These are phyloP conservation scores for Eurotiales sp. DNA, from an alignment of 2,329 filamentous ascomycete genomes.

Conservation along the genomic window DNA sequence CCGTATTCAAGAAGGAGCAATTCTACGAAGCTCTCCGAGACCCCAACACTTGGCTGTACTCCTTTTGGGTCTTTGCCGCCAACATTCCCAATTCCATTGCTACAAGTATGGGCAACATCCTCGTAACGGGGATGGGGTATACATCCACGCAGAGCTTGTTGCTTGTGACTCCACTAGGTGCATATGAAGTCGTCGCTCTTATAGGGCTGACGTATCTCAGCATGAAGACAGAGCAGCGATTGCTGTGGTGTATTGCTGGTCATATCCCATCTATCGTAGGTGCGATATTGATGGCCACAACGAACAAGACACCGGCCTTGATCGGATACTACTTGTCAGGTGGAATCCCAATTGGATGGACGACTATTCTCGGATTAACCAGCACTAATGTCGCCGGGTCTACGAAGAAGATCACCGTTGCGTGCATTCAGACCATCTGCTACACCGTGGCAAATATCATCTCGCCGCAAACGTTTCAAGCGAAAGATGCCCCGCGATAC, in stretches of 20 bases:
- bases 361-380: slow-evolving; percentile 35
- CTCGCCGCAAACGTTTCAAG: slow-evolving; percentile 40
- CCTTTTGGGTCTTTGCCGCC: slow-evolving; percentile 35
- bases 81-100: slow-evolving; percentile 38
- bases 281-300: slow-evolving; percentile 38
- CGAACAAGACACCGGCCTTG: slow-evolving; percentile 31
- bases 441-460: slow-evolving; percentile 44
- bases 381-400: slow-evolving; percentile 35
- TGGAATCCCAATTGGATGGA: slow-evolving; percentile 38
- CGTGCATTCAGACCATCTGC: slow-evolving; percentile 31
- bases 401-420: slow-evolving; percentile 36
- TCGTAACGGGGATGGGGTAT: slow-evolving; percentile 38
- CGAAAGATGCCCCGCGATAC: slow-evolving; percentile 29
- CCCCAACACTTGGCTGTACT: slow-evolving; percentile 33
- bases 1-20: slow-evolving; percentile 32
- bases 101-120: slow-evolving; percentile 37
- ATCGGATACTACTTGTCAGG: slow-evolving; percentile 38
- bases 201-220: slow-evolving; percentile 35
- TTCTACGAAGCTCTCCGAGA: slow-evolving; percentile 33
- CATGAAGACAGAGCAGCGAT: slow-evolving; percentile 33
- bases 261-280: slow-evolving; percentile 36
- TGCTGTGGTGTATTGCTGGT: slow-evolving; percentile 34
- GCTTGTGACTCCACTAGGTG: slow-evolving; percentile 36
- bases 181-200: slow-evolving; percentile 35
- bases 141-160: slow-evolving; percentile 30